phyloP scores from a whole-genome alignment of 345 rosid species.

The Turnera subulata region DNA sequence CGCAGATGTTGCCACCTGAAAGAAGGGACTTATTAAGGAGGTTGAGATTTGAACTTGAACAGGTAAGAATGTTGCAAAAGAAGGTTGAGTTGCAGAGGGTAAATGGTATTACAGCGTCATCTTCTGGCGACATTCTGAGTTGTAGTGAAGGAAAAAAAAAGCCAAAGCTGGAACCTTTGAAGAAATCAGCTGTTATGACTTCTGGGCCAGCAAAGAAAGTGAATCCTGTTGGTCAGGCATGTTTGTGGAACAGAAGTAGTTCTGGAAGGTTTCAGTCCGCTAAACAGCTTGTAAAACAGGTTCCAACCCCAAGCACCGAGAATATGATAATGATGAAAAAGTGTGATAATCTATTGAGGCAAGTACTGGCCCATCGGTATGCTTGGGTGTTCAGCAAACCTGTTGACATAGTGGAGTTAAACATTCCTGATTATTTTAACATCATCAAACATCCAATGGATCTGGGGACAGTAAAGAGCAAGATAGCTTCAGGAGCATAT shows the following conservation, averaged over 20 bases:
- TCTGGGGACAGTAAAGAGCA: slow-evolving; percentile 45
- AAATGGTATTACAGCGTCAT: slow-evolving; percentile 1
- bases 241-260: slow-evolving; percentile 45
- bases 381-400: slow-evolving; percentile 47
- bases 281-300: slow-evolving; percentile 38
- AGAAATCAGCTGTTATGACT: slow-evolving; percentile 38
- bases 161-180: slow-evolving; percentile 27
- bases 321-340: slow-evolving; percentile 33
- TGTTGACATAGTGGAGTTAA: slow-evolving; percentile 36
- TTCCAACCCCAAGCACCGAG: slow-evolving; percentile 32
- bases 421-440: slow-evolving; percentile 36
- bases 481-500: slow-evolving; percentile 23
- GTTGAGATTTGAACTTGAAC: slow-evolving; percentile 25
- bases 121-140: slow-evolving; percentile 22
- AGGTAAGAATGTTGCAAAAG: slow-evolving; percentile 9
- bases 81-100: slow-evolving; percentile 12
- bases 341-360: slow-evolving; percentile 19
- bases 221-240: slow-evolving; percentile 33
- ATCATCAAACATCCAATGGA: slow-evolving; percentile 57
- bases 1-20: slow-evolving; percentile 13
- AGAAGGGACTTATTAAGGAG: slow-evolving; percentile 10
- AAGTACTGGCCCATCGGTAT: slow-evolving; percentile 42
- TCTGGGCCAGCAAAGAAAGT: slow-evolving; percentile 51
- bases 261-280: slow-evolving; percentile 53
- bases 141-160: slow-evolving; percentile 27